Conservation (phyloP, 2,329 filamentous ascomycete genomes). For the Periconia macrospinosa region DNA sequence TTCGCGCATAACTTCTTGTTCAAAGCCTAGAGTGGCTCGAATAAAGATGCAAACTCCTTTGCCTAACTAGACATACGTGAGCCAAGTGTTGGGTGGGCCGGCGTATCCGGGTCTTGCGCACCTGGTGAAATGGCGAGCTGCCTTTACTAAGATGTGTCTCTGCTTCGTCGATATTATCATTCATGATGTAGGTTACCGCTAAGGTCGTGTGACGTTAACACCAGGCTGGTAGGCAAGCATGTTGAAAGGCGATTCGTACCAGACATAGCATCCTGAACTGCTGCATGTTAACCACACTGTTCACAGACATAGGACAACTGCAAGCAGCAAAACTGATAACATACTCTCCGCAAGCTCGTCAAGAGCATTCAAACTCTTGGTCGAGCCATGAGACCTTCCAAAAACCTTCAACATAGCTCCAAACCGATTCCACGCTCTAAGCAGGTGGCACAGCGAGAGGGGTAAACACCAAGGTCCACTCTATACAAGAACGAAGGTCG, state of each 20-base stretch:
- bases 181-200: slow-evolving; percentile 75
- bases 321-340: not conserved
- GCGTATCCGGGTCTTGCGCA: slow-evolving; percentile 31
- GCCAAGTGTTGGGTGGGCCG: slow-evolving; percentile 3
- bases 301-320: not conserved
- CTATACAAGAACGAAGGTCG: not conserved
- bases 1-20: slow-evolving; percentile 80
- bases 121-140: slow-evolving; percentile 83
- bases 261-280: slow-evolving; percentile 52
- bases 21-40: slow-evolving; percentile 83
- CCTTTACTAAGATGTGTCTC: slow-evolving; percentile 72
- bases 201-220: slow-evolving; percentile 33
- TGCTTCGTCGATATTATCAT: slow-evolving; percentile 86
- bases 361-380: slow-evolving; percentile 59
- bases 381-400: slow-evolving; percentile 41
- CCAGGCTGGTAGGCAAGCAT: not conserved
- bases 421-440: not conserved
- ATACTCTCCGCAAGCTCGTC: slow-evolving; percentile 61
- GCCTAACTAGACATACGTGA: slow-evolving; percentile 61
- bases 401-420: slow-evolving; percentile 1
- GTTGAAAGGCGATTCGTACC: slow-evolving; percentile 29
- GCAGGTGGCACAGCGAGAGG: slow-evolving; percentile 2
- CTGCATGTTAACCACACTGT: slow-evolving; percentile 19
- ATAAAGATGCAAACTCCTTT: slow-evolving; percentile 82
- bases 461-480: slow-evolving; percentile 4